These are phyloP conservation scores for Penicillium sp. DNA, from an alignment of 2,329 filamentous ascomycete species.

Conservation along the genomic window DNA sequence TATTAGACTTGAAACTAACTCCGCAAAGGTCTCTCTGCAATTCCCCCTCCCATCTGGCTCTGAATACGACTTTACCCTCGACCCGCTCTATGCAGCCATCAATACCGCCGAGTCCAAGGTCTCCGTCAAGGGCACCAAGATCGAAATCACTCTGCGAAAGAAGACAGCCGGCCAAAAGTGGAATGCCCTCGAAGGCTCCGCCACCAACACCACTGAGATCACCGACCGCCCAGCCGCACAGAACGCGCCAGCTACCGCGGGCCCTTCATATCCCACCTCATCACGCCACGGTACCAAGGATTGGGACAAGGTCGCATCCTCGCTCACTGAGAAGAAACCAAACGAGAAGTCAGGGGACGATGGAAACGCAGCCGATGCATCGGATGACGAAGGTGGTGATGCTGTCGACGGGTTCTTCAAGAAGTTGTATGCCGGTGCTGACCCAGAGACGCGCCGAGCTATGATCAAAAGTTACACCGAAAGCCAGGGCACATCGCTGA, in stretches of 20 bases:
- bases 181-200: constrained; percentile 56
- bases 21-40: constrained; percentile 52
- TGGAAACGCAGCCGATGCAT: constrained; percentile 28
- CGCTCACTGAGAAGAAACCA: constrained; percentile 45
- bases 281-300: constrained; percentile 80
- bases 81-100: constrained; percentile 67
- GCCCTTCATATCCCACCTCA: constrained; percentile 78
- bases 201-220: constrained; percentile 23
- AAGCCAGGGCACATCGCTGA: constrained; percentile 88
- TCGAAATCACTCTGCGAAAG: constrained; percentile 75
- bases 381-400: constrained; percentile 51
- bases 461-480: constrained; percentile 98
- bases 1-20: background rate
- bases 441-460: constrained; percentile 77
- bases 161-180: constrained; percentile 65
- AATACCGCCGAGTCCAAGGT: constrained; percentile 60
- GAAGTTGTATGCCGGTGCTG: constrained; percentile 74
- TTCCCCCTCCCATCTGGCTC: constrained; percentile 58
- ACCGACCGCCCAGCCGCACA: constrained; percentile 22
- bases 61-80: constrained; percentile 61
- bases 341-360: constrained; percentile 21
- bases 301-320: constrained; percentile 76
- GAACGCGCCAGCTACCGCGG: constrained; percentile 29
- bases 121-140: constrained; percentile 71
- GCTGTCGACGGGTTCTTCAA: constrained; percentile 85